Evolutionary conservation across 1,284 basidiomycete species (phyloP), one percentile per base, ranked within the genome.

Genomic region (Fomitopsis schrenkii): DNA sequence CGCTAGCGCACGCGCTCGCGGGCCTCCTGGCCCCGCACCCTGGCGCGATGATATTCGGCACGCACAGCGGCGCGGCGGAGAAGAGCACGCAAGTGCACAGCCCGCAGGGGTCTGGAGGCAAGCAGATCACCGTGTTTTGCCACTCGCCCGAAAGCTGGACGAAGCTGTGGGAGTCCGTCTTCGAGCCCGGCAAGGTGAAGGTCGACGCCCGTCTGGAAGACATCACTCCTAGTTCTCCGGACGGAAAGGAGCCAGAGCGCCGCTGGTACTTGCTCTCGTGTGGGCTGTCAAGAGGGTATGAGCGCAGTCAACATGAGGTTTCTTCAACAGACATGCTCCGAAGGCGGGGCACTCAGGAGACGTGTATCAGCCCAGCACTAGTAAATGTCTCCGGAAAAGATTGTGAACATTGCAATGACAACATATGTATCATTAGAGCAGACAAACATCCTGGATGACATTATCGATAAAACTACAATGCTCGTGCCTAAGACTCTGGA

Each of bases 1-100:
- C 72, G 26, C 69, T 80, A 14, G 80, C 77, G 5, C 67, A 68
- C 33, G 71, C 65, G 10, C 64, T 81, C 40, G 76, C 74, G 0
- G 67, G 75, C 41, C 82, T 40, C 14, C 38, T 40, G 5, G 38
- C 38, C 14, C 38, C 38, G 38, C 38, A 40, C 38, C 72, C 75
- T 1, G 77, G 76, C 17, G 76, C 75, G 19, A 62, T 76, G 40
- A 71, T 78, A 58, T 72, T 78, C 56, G 77, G 78, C 5, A 54
- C 59, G 40, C 78, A 79, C 50, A 46, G 17, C 22, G 52, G 33
- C 5, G 52, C 52, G 35, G 9, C 36, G n/a, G 35, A 54, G 52
- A 54, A 54, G 19, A 35, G 52, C n/a, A 46, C 26, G 44, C n/a
- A 46, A 8, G 41, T 59, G 5, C 58, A 22, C 30, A 64, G 59